Percentiles rank a stretch among this genome's conserved stretches.
These are phyloP conservation scores for Aureobasidium leucospermi DNA, from an alignment of 2,329 filamentous ascomycete species.

Conservation along the genomic window DNA sequence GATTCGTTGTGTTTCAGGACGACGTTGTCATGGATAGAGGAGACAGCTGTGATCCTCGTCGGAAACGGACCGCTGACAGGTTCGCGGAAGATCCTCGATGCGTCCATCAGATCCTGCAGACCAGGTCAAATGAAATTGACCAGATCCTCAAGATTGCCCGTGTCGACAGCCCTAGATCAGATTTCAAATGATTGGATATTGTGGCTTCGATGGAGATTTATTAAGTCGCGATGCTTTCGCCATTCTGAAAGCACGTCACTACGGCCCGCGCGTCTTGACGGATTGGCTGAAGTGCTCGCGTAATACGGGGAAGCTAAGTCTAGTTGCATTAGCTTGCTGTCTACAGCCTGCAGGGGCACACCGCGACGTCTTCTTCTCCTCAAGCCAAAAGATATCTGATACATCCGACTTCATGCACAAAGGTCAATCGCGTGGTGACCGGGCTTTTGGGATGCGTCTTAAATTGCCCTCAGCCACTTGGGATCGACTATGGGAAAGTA, in stretches of 20 bases:
- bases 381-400: constrained; percentile 11
- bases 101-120: background rate
- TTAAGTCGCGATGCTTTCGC: background rate
- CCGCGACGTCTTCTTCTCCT: background rate
- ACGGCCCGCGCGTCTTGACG: background rate
- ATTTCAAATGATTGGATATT: constrained; percentile 2
- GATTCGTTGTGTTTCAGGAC: constrained; percentile 7
- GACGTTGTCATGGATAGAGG: background rate
- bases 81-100: background rate
- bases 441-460: constrained; percentile 10
- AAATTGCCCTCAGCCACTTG: constrained; percentile 10
- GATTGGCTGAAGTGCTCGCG: background rate
- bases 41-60: constrained; percentile 6
- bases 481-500: background rate
- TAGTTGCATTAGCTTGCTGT: constrained; percentile 9
- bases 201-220: background rate
- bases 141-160: background rate
- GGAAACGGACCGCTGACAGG: constrained; percentile 5
- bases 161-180: background rate
- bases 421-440: constrained; percentile 11
- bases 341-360: constrained; percentile 4
- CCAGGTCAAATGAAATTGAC: background rate
- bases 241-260: constrained; percentile 5
- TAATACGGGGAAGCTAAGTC: constrained; percentile 12
- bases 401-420: constrained; percentile 11